Evolutionary conservation across 164 flowering plant species (phyloP).

Genomic region (Vitis labrusca): DNA sequence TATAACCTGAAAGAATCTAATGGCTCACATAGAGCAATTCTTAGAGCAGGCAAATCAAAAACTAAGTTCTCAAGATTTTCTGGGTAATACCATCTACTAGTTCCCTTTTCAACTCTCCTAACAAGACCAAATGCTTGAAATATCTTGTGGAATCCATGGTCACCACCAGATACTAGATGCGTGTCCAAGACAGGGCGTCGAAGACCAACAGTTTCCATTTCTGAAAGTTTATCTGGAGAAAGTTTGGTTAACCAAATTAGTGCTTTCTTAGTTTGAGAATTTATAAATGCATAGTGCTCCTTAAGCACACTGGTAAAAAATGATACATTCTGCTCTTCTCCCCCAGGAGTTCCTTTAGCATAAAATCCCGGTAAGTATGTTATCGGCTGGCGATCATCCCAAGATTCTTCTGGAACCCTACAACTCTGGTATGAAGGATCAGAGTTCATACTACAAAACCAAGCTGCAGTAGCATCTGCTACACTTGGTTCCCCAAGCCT

Average conservation of each 20-base stretch:
- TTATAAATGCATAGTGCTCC: conserved; percentile 54
- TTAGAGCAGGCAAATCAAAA: conserved; percentile 78
- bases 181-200: conserved; percentile 50
- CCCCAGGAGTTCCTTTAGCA: conserved; percentile 61
- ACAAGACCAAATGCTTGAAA: conserved; percentile 87
- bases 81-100: conserved; percentile 77
- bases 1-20: conserved; percentile 69
- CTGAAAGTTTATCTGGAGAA: conserved; percentile 53
- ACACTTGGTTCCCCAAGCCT: conserved; percentile 41
- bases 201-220: conserved; percentile 82
- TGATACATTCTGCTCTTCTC: conserved; percentile 60
- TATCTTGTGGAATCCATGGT: conserved; percentile 52
- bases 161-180: conserved; percentile 27
- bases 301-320: conserved; percentile 81
- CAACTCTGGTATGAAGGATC: conserved; percentile 71
- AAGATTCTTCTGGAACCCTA: conserved; percentile 68
- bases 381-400: conserved; percentile 48
- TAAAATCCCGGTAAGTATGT: conserved; percentile 75
- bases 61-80: conserved; percentile 48
- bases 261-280: conserved; percentile 64
- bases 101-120: conserved; percentile 50
- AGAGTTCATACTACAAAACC: conserved; percentile 94
- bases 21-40: conserved; percentile 76
- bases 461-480: conserved; percentile 52
- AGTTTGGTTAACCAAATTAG: conserved; percentile 80